Evolutionary conservation across 1,284 basidiomycete genomes (phyloP), one percentile per base, ranked within the genome.

Genomic region (Moesziomyces sp.): DNA sequence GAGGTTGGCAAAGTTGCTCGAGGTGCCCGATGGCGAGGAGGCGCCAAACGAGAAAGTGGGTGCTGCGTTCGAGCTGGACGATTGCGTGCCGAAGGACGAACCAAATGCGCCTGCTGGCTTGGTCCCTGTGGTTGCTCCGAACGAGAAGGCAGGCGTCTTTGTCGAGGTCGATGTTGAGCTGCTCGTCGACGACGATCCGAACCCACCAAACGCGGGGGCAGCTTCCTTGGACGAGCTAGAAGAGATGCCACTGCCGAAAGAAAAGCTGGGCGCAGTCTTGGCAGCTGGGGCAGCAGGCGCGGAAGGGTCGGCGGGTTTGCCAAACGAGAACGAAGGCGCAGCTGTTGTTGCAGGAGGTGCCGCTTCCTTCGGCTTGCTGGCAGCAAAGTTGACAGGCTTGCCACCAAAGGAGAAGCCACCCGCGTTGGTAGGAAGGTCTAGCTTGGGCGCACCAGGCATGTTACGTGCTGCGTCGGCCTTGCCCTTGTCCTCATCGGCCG

Each of bases 401-500:
- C 71, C 71, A 5, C 65, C 71, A 10, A 74, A 74, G 1, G 51
- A 52, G 58, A 74, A 74, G 7, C 51, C 55, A 5, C 62, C 69
- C 6, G 58, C n/a, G 30, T 7, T 45, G 14, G 57, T 38, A 11
- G 69, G 63, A 5, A 59, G 30, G 2, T 42, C 48, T 18, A 67
- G 43, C 23, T 57, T 63, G 3, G 70, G 64, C 1, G 70, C 63
- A 11, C 70, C 70, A 7, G 64, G 45, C 70, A 73, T 73, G 50
- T 51, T 60, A 14, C 50, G 52, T 9, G 64, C 67, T 3, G 70
- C 70, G 21, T 73, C 60, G 13, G 70, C 51, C 34, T 73, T 73
- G 19, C 35, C 28, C 16, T 63, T 48, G 60, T 73, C 70, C 38
- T 67, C 60, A 0, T 52, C 46, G 2, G 56, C 43, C 1, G 52